phyloP scores from a whole-genome alignment of 2,329 filamentous ascomycete species.

The Pestalotiopsis sp. region DNA sequence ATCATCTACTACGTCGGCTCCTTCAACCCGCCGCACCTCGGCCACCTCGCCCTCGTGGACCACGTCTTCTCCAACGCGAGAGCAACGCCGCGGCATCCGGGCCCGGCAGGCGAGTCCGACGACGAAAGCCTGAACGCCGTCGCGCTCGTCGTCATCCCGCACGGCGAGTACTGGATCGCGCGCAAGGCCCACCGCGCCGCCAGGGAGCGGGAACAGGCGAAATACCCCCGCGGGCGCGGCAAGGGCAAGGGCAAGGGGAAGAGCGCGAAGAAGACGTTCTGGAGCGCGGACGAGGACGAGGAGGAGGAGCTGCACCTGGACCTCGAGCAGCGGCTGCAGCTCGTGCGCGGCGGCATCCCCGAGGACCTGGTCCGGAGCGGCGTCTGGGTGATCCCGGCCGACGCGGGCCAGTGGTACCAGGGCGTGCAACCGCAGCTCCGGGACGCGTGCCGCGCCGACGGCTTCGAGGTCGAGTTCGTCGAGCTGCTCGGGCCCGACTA shows the following conservation, averaged over 20 bases:
- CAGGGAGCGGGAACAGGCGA: background rate
- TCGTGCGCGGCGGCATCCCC: background rate
- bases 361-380: background rate
- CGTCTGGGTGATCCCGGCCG: slow-evolving; percentile 8
- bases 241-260: background rate
- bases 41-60: slow-evolving; percentile 31
- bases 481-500: slow-evolving; percentile 9
- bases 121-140: background rate
- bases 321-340: slow-evolving; percentile 1
- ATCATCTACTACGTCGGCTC: slow-evolving; percentile 37
- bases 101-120: background rate
- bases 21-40: slow-evolving; percentile 38
- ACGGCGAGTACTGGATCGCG: slow-evolving; percentile 6
- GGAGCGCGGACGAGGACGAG: background rate
- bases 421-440: background rate
- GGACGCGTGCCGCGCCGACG: background rate
- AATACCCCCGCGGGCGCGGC: background rate
- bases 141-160: slow-evolving; percentile 1
- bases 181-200: background rate
- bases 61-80: slow-evolving; percentile 25
- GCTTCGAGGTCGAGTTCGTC: slow-evolving; percentile 7
- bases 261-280: background rate
- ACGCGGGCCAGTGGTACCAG: slow-evolving; percentile 3
- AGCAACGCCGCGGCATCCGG: background rate
- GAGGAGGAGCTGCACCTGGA: background rate